Evolutionary conservation across 768 basidiomycete species (phyloP).

Genomic region (Leccinum rimulosum): DNA sequence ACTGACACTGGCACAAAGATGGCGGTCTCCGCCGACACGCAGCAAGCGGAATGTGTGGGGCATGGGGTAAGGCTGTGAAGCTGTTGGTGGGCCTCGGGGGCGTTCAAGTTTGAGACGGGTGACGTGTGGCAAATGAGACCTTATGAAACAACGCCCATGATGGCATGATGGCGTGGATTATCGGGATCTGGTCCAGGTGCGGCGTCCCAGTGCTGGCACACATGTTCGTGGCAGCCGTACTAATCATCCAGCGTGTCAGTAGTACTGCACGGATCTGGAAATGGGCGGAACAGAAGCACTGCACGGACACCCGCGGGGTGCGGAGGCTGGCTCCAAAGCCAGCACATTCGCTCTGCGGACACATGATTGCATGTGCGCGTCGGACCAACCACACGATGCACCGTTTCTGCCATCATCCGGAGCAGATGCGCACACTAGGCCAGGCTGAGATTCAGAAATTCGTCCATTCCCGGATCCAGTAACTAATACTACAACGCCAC

Average conservation of each 20-base stretch:
- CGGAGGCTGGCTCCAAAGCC: slow-evolving; percentile 1
- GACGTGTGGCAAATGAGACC: slow-evolving; percentile 6
- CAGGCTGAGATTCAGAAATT: not conserved
- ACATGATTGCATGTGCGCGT: not conserved
- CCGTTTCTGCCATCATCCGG: not conserved
- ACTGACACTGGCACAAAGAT: slow-evolving; percentile 21
- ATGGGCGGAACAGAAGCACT: slow-evolving; percentile 12
- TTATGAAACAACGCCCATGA: not conserved
- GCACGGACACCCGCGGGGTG: slow-evolving; percentile 11
- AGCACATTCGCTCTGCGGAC: not conserved
- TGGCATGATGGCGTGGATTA: slow-evolving; percentile 2
- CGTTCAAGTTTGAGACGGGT: not conserved
- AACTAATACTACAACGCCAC: slow-evolving; percentile 27
- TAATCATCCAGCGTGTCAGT: not conserved
- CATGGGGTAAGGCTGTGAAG: slow-evolving; percentile 27
- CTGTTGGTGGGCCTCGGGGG: not conserved
- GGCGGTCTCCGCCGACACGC: slow-evolving; percentile 23
- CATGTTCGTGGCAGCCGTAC: slow-evolving; percentile 3
- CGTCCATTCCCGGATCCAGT: slow-evolving; percentile 14
- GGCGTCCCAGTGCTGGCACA: not conserved
- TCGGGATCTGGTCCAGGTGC: not conserved
- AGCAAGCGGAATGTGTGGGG: slow-evolving; percentile 19
- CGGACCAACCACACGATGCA: not conserved
- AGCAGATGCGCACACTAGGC: not conserved
- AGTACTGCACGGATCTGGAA: slow-evolving; percentile 22